Percentiles rank a stretch among this genome's conserved stretches.
phyloP scores from a whole-genome alignment of 202 grass and related monocot species.

The Schoenoplectus triqueter region DNA sequence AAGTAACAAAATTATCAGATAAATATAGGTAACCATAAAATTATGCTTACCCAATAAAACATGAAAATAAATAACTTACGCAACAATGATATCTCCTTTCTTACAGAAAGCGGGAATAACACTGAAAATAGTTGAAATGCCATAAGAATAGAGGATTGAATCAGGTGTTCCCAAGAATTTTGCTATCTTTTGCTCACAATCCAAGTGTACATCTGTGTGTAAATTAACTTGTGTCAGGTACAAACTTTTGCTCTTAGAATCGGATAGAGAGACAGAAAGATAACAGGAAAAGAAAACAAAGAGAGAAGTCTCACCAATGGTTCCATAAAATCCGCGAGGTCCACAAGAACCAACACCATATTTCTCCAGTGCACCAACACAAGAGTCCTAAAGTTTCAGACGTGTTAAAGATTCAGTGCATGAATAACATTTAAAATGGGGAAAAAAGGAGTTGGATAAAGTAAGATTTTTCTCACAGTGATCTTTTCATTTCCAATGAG shows the following conservation, averaged over 20 bases:
- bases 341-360: conserved; percentile 98
- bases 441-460: conserved; percentile 34
- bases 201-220: conserved; percentile 93
- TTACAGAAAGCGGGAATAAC: conserved; percentile 99
- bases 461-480: conserved; percentile 63
- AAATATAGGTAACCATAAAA: conserved; percentile 23
- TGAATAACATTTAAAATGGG: not conserved
- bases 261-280: conserved; percentile 13
- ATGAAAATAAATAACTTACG: conserved; percentile 64
- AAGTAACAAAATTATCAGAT: not conserved
- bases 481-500: conserved; percentile 89
- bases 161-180: conserved; percentile 87
- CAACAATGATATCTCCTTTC: conserved; percentile 98
- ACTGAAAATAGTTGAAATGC: conserved; percentile 98
- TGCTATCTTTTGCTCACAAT: conserved; percentile 91
- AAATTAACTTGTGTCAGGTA: conserved; percentile 49
- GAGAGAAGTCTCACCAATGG: conserved; percentile 66
- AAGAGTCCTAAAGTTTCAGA: conserved; percentile 67
- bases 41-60: conserved; percentile 2
- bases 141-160: conserved; percentile 96
- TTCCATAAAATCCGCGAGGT: conserved; percentile 97
- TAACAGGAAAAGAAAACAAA: conserved; percentile 45
- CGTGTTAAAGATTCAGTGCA: conserved; percentile 38
- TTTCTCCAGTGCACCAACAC: conserved; percentile 88
- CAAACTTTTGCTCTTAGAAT: conserved; percentile 39